Conservation (phyloP, 257 asterid species). For the Solanum bukasovii region DNA sequence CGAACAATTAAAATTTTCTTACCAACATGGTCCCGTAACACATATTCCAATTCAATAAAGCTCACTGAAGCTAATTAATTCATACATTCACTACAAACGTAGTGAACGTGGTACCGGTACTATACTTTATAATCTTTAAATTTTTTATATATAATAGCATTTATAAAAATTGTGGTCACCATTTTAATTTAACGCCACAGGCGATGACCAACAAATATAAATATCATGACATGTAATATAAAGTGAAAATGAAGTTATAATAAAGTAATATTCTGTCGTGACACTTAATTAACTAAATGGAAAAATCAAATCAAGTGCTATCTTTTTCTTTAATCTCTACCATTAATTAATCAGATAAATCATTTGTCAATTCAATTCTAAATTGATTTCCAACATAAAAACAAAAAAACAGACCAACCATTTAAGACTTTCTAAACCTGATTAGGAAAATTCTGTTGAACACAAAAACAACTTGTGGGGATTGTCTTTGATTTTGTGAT, state of each 20-base stretch:
- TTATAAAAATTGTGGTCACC: background rate
- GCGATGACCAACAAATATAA: rapidly evolving
- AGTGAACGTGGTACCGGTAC: background rate
- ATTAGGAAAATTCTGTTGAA: background rate
- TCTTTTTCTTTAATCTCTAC: background rate
- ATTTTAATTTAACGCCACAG: background rate
- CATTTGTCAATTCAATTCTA: background rate
- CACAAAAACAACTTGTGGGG: background rate
- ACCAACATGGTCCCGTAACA: background rate
- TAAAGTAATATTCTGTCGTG: slow-evolving; percentile 9
- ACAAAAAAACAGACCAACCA: background rate
- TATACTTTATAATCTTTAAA: background rate
- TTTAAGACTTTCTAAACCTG: background rate
- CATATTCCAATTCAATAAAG: background rate
- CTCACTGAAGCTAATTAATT: background rate
- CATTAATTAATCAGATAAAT: background rate
- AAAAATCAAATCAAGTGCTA: background rate
- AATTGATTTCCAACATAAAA: background rate
- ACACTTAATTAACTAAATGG: background rate
- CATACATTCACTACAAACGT: background rate
- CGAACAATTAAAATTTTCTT: background rate
- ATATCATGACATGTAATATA: background rate
- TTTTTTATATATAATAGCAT: too few species aligned
- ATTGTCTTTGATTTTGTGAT: background rate
- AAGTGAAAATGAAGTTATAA: background rate